Evolutionary conservation across 495 filamentous ascomycete genomes (phyloP), one percentile per base, ranked within the genome.

Genomic region (Penicillium cosmopolitanum): DNA sequence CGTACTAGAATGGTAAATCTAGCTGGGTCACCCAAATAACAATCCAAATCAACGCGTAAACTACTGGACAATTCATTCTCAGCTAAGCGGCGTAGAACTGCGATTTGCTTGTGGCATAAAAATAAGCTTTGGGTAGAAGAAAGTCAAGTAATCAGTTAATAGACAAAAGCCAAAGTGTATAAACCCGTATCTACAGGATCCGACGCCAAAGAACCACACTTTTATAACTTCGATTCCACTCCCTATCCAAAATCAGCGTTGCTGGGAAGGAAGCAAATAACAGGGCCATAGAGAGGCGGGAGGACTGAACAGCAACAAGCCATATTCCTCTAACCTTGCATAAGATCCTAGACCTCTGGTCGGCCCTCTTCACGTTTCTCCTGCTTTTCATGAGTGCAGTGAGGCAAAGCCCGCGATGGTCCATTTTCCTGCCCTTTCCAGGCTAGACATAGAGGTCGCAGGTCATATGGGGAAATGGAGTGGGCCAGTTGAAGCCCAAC

Each of bases 111-210:
- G 28, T 31, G 8, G 28, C 28, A 31, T 31, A 31, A 9, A 1
- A 31, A 8, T 8, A 31, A 31, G 5, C 28, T 31, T 31, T 0
- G 28, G 28, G 28, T 28, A 44, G 9, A 44, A 18, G n/a, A 19
- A 44, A 44, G 36, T 13, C 36, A 38, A 38, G 52, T 52, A 53
- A 38, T 36, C 51, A 53, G 53, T 31, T 50, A 19, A 48, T 38
- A 53, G 44, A 55, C 16, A 60, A 61, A 62, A 63, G 53, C 51
- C 60, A 43, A 65, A 68, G 54, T 74, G 66, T 76, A 76, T 72
- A 61, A 52, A 44, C 15, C 60, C 63, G 57, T 73, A 70, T 72
- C 66, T 74, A 69, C 67, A 71, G 50, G 61, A 67, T 66, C 59
- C 55, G 62, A 73, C 68, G 71, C 69, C 69, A 40, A 58, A 70